Evolutionary conservation across 805 yeast species (phyloP).

Genomic region (Yarrowia alimentaria): DNA sequence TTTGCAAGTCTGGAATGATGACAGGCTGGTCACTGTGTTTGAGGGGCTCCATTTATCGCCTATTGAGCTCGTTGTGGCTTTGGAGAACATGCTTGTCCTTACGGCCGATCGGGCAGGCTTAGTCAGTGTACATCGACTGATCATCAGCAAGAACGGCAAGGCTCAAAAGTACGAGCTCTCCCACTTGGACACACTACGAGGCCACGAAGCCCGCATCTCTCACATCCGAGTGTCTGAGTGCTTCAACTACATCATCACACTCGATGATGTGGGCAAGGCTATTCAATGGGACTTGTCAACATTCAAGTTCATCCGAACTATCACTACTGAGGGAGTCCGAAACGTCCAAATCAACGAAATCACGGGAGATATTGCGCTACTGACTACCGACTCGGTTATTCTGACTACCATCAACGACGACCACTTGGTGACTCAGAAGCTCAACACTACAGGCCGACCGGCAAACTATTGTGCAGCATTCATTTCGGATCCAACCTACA

Average conservation of each 20-base stretch:
- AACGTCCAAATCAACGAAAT: constrained; percentile 13
- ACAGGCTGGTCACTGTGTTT: constrained; percentile 14
- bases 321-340: constrained; percentile 11
- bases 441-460: constrained; percentile 19
- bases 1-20: constrained; percentile 15
- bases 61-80: constrained; percentile 10
- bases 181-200: constrained; percentile 20
- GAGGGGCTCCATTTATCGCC: constrained; percentile 24
- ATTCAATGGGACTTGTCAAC: constrained; percentile 24
- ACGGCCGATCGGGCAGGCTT: constrained; percentile 18
- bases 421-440: constrained; percentile 1
- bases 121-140: constrained; percentile 9
- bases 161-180: constrained; percentile 4
- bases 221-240: constrained; percentile 11
- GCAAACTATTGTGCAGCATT: constrained; percentile 25
- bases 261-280: constrained; percentile 12
- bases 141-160: constrained; percentile 9
- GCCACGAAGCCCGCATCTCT: constrained; percentile 15
- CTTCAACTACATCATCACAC: constrained; percentile 16
- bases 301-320: constrained; percentile 14
- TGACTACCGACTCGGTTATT: constrained; percentile 7
- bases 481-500: constrained; percentile 20
- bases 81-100: constrained; percentile 16
- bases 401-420: constrained; percentile 20
- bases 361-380: constrained; percentile 15